phyloP scores from a whole-genome alignment of 1,284 basidiomycete species.

The Malassezia obtusa region DNA sequence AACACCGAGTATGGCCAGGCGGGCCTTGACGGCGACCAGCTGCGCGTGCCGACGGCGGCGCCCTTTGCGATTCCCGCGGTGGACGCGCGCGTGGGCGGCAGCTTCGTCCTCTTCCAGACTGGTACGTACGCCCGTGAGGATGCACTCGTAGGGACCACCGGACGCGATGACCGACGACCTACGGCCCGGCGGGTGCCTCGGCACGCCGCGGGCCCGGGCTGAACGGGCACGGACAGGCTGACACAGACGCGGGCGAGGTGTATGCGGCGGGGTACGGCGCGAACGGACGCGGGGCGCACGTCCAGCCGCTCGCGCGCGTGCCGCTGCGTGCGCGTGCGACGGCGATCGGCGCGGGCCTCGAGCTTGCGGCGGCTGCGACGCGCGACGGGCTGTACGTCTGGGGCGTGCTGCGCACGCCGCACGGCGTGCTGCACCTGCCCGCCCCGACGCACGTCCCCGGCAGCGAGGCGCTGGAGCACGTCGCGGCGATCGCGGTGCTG shows the following conservation, averaged over 20 bases:
- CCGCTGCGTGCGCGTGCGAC: background rate
- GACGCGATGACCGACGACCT: background rate
- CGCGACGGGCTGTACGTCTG: constrained; percentile 7
- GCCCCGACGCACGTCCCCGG: background rate
- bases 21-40: background rate
- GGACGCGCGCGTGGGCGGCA: constrained; percentile 14
- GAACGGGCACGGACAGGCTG: background rate
- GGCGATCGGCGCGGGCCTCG: constrained; percentile 4
- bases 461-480: background rate
- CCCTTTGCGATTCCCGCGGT: background rate
- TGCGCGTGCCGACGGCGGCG: background rate
- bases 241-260: constrained; percentile 8
- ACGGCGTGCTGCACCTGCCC: background rate
- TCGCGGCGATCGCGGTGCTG: background rate
- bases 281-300: background rate
- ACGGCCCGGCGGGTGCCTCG: background rate
- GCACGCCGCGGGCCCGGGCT: background rate
- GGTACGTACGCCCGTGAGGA: constrained; percentile 15
- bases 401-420: constrained; percentile 4
- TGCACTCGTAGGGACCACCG: constrained; percentile 12
- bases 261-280: constrained; percentile 14
- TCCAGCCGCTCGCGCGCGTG: background rate
- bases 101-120: constrained; percentile 7
- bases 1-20: constrained; percentile 35
- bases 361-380: constrained; percentile 12